A percentile compares a stretch with the other conserved stretches of the same genome.
phyloP scores from a whole-genome alignment of 352 stramenopile genomes.

The Globisporangium okanoganense region DNA sequence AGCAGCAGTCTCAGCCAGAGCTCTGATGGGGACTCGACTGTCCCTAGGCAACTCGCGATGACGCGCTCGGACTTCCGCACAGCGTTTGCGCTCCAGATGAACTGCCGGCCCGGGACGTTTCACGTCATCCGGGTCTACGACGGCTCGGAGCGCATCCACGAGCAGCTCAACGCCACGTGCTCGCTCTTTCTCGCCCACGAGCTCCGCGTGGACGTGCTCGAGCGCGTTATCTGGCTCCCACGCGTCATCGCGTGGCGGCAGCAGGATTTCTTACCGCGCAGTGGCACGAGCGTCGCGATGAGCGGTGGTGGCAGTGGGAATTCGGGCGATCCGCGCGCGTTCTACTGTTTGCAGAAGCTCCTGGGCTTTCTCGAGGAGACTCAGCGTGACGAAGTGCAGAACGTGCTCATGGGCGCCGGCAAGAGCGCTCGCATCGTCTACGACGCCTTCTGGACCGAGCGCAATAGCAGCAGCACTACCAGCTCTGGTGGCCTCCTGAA shows the following conservation, averaged over 20 bases:
- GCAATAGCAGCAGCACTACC: slow-evolving; percentile 9
- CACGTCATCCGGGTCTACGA: slow-evolving; percentile 71
- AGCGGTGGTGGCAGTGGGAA: background rate
- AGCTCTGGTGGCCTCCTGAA: background rate
- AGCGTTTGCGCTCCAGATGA: slow-evolving; percentile 82
- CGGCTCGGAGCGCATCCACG: slow-evolving; percentile 34
- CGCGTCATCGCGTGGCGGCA: slow-evolving; percentile 60
- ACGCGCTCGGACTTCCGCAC: slow-evolving; percentile 70
- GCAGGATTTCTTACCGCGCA: slow-evolving; percentile 19
- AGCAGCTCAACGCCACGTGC: slow-evolving; percentile 72
- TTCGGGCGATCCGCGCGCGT: slow-evolving; percentile 33
- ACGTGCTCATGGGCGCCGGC: slow-evolving; percentile 50
- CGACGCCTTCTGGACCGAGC: slow-evolving; percentile 56
- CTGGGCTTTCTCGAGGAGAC: slow-evolving; percentile 53
- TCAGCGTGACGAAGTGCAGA: slow-evolving; percentile 49
- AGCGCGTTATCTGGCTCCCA: slow-evolving; percentile 49
- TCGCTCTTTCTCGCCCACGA: slow-evolving; percentile 37
- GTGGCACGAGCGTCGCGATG: slow-evolving; percentile 13
- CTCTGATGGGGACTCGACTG: background rate
- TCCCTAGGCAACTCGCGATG: slow-evolving; percentile 30
- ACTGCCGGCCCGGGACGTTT: slow-evolving; percentile 33
- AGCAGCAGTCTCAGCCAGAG: slow-evolving; percentile 23
- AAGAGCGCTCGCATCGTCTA: slow-evolving; percentile 59
- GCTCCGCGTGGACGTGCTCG: slow-evolving; percentile 30
- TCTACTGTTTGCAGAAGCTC: slow-evolving; percentile 66